Conservation (phyloP, 148 eudicot genomes). For the Fallopia convolvulus region DNA sequence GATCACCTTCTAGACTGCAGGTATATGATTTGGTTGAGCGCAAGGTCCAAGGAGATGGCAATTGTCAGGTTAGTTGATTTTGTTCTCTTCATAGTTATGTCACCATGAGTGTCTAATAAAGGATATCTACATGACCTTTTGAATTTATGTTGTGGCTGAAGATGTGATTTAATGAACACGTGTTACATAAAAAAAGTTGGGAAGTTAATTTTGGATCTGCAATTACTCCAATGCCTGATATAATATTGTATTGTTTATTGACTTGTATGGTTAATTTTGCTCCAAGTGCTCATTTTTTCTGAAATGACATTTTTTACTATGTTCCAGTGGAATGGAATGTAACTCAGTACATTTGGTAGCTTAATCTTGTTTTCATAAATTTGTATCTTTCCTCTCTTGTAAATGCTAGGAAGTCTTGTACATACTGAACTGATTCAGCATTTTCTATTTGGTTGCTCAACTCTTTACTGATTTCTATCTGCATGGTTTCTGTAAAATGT, state of each 20-base stretch:
- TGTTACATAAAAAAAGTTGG: not conserved
- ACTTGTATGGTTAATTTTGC: not conserved
- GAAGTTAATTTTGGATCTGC: not conserved
- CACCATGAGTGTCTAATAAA: not conserved
- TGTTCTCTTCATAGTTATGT: not conserved
- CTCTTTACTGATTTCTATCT: not conserved
- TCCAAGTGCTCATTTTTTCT: not conserved
- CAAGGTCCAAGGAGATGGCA: constrained; percentile 93
- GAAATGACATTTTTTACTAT: not conserved
- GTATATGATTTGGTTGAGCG: constrained; percentile 82
- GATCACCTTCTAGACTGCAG: constrained; percentile 50
- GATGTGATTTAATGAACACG: not conserved
- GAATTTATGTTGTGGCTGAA: not conserved
- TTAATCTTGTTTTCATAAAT: not conserved
- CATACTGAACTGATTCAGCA: not conserved
- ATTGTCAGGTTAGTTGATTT: constrained; percentile 68
- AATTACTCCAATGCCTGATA: not conserved
- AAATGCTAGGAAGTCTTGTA: not conserved
- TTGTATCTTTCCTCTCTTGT: not conserved
- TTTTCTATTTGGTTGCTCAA: not conserved
- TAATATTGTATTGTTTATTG: not conserved
- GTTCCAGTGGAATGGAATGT: not conserved
- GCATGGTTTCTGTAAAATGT: not conserved
- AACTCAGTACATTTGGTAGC: not conserved
- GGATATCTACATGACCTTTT: not conserved